phyloP scores from a whole-genome alignment of 257 asterid species.

The Handroanthus guayacan region DNA sequence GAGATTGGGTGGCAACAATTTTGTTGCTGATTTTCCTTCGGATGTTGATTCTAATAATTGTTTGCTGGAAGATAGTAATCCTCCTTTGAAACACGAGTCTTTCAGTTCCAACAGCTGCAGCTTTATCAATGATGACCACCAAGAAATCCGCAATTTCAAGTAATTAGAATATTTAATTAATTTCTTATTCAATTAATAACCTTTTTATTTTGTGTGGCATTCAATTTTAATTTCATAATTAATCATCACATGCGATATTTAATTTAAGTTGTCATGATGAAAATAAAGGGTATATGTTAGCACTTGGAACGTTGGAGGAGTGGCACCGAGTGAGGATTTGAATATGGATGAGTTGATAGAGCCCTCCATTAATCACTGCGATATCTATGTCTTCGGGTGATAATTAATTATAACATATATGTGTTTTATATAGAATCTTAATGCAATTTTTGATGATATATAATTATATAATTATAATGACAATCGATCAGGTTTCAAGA shows the following conservation, averaged over 20 bases:
- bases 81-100: constrained; percentile 36
- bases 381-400: background rate
- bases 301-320: constrained; percentile 7
- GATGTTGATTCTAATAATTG: constrained; percentile 16
- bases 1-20: constrained; percentile 57
- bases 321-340: background rate
- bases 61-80: constrained; percentile 29
- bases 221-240: too few species aligned
- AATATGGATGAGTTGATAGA: background rate
- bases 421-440: too few species aligned
- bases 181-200: too few species aligned
- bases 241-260: too few species aligned
- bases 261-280: background rate
- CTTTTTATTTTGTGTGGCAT: too few species aligned
- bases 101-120: constrained; percentile 30
- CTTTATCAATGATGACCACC: constrained; percentile 12
- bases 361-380: background rate
- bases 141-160: constrained; percentile 48
- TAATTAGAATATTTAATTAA: constrained; percentile 15
- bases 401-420: too few species aligned
- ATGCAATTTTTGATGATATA: too few species aligned
- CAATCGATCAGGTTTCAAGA: constrained; percentile 60
- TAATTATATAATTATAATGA: too few species aligned
- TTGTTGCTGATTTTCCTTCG: constrained; percentile 59
- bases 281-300: background rate